Evolutionary conservation across 2,329 filamentous ascomycete species (phyloP), one percentile per base, ranked within the genome.

Genomic region (Arthrobotrys entomopaga): DNA sequence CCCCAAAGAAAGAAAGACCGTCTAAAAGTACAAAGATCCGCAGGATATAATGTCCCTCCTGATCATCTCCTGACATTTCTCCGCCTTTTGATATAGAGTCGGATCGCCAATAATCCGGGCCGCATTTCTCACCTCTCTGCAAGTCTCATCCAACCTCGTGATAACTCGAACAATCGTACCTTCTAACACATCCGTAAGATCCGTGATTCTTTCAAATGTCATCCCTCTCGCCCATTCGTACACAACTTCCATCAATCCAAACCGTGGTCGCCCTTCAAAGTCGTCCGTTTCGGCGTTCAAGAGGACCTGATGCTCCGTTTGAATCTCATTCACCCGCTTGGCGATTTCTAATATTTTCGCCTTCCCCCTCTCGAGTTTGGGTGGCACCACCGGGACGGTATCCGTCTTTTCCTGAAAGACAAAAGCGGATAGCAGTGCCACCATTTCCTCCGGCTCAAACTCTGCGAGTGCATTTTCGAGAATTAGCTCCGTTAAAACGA

Each of bases 151-250:
- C 69, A 99, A 84, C 24, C 95, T 85, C 48, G 93, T 96, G 78
- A 99, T 98, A 1, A 95, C 94, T 60, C 95, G 86, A 54, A 99
- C 95, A 82, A 99, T 98, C 0, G 95, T 98, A 0, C 95, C 95
- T 82, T 99, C 95, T 79, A 98, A 88, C 67, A 99, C 93, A 81
- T 98, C 94, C 6, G 95, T 99, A 80, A 99, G 83, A 77, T 94
- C 91, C 0, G 94, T 98, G 78, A 99, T 99, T 77, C 95, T 94
- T 82, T 96, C 96, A 85, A 99, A 99, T 60, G 91, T 94, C 92
- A 98, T 98, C 24, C 95, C 95, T 57, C 92, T 86, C 8, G 95
- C 95, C 95, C 95, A 99, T 82, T 99, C 95, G 81, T 98, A 97
- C 38, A 99, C 96, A 0, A 99, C 95, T 82, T 99, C 95, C 81